These are phyloP conservation scores for Kernera saxatilis DNA, from an alignment of 345 rosid species.

Conservation along the genomic window DNA sequence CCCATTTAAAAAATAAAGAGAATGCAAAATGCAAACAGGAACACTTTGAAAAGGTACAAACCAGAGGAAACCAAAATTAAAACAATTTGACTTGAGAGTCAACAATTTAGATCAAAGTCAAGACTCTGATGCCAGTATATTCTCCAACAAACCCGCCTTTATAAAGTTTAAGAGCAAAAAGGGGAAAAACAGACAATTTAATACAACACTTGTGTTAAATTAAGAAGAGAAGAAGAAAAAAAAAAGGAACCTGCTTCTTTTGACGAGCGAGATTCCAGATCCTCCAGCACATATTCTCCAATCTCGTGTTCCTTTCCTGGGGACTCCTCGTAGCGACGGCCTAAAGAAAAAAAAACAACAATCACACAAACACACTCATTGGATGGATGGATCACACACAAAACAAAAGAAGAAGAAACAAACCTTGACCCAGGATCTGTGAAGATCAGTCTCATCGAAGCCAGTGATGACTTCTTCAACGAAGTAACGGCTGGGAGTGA, in stretches of 20 bases:
- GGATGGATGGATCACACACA: neutral
- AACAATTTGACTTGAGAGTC: neutral
- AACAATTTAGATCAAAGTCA: slow-evolving; percentile 15
- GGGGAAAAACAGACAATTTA: neutral
- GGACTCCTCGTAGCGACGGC: slow-evolving; percentile 98
- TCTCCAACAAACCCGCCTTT: neutral
- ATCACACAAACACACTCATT: neutral
- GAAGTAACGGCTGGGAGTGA: slow-evolving; percentile 96
- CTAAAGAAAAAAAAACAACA: slow-evolving; percentile 31
- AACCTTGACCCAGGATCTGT: slow-evolving; percentile 77
- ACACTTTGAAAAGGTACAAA: slow-evolving; percentile 1
- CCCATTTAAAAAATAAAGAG: neutral
- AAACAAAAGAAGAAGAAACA: neutral
- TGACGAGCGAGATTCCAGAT: slow-evolving; percentile 99
- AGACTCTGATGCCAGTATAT: neutral
- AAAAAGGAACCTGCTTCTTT: slow-evolving; percentile 75
- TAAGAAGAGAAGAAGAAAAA: neutral
- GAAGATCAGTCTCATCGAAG: slow-evolving; percentile 96
- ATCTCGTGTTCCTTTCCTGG: slow-evolving; percentile 91
- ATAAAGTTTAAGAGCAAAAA: neutral
- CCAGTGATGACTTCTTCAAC: slow-evolving; percentile 97
- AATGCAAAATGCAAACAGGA: neutral
- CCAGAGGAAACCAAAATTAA: neutral
- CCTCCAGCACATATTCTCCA: slow-evolving; percentile 99
- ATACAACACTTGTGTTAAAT: neutral